Base-by-base conservation (phyloP, 495 filamentous ascomycete genomes). In the Beverwykella pulmonaria region DNA sequence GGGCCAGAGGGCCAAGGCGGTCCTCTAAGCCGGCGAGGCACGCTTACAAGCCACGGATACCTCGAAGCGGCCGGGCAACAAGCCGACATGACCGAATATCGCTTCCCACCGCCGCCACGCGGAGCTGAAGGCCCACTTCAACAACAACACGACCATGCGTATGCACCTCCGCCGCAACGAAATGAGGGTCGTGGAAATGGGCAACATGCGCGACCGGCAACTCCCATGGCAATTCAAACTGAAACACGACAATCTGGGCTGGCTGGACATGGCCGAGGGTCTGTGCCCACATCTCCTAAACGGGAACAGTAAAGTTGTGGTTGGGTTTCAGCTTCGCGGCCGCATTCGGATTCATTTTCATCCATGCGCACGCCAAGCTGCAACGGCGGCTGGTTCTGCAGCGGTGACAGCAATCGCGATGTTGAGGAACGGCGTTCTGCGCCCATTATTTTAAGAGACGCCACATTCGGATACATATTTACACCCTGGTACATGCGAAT, bases 171-270 rank as follows among this genome's bases (percentile, higher is more conserved):
- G 30, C 56, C 44, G 15, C 68, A 65, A 52, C 62, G 61, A 65
- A 57, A 66, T 59, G 63, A 62, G 26, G 61, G 61, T 17, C 61
- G 32, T 47, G 61, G 56, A 36, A 58, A 55, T 47, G 62, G 50
- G 49, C 62, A 66, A 52, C 67, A 70, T 41, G 68, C 34, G 57
- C 62, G 57, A 30, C 48, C 62, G 68, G 56, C 50, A 70, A 58
- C 53, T 49, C 62, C 62, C 68, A 70, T 59, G 58, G 57, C 66
- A 69, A 53, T 57, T 67, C 63, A 71, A 60, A 30, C 63, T 70
- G 63, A 70, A 70, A 70, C 67, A 61, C 64, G 67, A 49, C 63
- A 68, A 67, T 73, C 67, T 65, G 61, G 52, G 39, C 56, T 62
- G 59, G 64, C 36, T 57, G 41, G 59, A 30, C 58, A 60, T 19